Evolutionary conservation across 805 yeast genomes (phyloP), one percentile per base, ranked within the genome.

Genomic region (Lipomyces yamanashiensis): DNA sequence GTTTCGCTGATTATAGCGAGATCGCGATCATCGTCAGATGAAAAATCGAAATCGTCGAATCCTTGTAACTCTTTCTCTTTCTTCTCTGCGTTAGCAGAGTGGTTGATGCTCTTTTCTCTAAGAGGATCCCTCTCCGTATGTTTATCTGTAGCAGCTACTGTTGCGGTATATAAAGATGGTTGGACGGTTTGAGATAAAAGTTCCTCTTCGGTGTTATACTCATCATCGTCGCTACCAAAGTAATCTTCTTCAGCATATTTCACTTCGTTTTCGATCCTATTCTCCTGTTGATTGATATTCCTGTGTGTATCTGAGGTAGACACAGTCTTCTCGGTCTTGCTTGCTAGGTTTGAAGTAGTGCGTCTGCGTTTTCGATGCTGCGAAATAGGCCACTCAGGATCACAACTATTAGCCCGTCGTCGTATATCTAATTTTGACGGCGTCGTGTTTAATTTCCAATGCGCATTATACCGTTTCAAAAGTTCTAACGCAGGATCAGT

Each of bases 401-500:
- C 67, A 34, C 67, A 64, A 39, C 66, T 61, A 21, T 37, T 40
- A 12, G 66, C 49, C 5, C 55, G 40, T 44, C 65, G 23, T 39
- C 64, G 13, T 12, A 17, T 21, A 40, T 19, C 21, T 15, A 15
- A 8, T 36, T 52, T 49, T 36, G 17, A 28, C 19, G 50, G 52
- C 7, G 44, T 55, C 34, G 45, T 37, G 34, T 7, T 15, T 4
- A 19, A 8, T 19, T 41, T 44, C 53, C 57, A 10, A 19, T 62
- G 55, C 34, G 60, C 57, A 19, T 62, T 41, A 15, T 64, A 66
- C 28, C 58, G 63, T 56, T 33, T 43, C 37, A 66, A 39, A 3
- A 66, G 54, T 33, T 63, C 58, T 5, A 60, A 59, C 15, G 62
- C 69, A 2, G 69, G 69, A 54, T 66, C 69, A 23, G 50, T 34